A percentile compares a stretch with the other conserved stretches of the same genome.
phyloP scores from a whole-genome alignment of 2,329 filamentous ascomycete genomes.

The Fonsecaea monophora region DNA sequence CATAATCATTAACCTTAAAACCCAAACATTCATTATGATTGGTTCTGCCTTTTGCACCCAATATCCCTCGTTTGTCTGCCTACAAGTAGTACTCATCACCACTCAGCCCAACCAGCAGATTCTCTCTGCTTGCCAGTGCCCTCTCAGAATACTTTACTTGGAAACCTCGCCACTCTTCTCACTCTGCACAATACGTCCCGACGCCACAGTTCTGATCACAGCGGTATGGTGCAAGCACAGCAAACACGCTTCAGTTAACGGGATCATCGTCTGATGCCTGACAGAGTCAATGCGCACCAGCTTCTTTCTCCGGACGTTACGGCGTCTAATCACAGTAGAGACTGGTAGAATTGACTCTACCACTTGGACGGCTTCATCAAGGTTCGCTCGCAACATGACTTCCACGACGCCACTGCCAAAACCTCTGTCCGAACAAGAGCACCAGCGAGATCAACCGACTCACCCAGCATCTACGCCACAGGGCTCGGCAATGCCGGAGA shows the following conservation, averaged over 20 bases:
- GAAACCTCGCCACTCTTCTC: not conserved
- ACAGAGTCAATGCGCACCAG: not conserved
- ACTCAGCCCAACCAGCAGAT: not conserved
- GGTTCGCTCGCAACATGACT: not conserved
- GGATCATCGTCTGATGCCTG: not conserved
- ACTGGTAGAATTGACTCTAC: not conserved
- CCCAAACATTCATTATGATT: not conserved
- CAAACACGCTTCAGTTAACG: not conserved
- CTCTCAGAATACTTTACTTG: not conserved
- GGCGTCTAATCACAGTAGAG: not conserved
- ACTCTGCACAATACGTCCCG: not conserved
- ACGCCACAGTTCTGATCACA: not conserved
- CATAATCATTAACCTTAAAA: not conserved
- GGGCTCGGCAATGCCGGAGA: not conserved
- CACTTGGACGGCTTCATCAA: not conserved
- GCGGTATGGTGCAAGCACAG: not conserved
- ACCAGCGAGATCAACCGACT: not conserved
- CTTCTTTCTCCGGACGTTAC: not conserved
- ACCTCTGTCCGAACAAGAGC: not conserved
- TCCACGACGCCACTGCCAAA: not conserved
- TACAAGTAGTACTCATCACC: not conserved
- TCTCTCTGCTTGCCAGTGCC: not conserved
- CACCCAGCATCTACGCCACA: not conserved
- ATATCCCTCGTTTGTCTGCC: not conserved
- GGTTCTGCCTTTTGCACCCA: not conserved